A percentile compares a stretch with the other conserved stretches of the same genome.
Evolutionary conservation across 306 rosid species (phyloP).

Genomic region (Herpetospermum pedunculosum): DNA sequence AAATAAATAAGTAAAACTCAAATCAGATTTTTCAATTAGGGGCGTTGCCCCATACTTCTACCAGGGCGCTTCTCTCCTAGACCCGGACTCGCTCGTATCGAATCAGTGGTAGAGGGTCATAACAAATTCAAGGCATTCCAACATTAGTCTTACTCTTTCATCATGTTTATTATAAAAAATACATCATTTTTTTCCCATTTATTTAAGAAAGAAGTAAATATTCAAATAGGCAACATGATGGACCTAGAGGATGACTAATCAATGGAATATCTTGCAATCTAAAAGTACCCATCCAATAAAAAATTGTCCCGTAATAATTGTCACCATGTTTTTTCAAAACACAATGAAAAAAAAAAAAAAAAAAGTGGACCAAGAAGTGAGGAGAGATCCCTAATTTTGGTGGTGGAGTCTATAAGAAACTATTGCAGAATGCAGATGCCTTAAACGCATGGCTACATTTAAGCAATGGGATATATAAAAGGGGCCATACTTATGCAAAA

Average conservation of each 20-base stretch:
- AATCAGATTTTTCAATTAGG: too few relatives aligned
- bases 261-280: neutral
- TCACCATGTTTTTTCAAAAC: neutral
- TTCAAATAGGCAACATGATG: neutral
- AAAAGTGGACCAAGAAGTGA: neutral
- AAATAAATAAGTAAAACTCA: too few relatives aligned
- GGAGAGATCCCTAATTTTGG: neutral
- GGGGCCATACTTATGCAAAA: slow-evolving; percentile 23
- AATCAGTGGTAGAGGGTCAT: too few relatives aligned
- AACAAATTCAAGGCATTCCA: too few relatives aligned
- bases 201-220: neutral
- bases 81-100: too few relatives aligned
- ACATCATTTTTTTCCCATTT: neutral
- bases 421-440: neutral
- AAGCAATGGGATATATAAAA: neutral
- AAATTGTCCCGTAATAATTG: neutral
- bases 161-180: too few relatives aligned
- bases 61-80: too few relatives aligned
- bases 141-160: too few relatives aligned
- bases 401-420: neutral
- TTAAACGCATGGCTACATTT: neutral
- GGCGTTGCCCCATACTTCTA: too few relatives aligned
- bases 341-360: neutral
- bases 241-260: slow-evolving; percentile 1
- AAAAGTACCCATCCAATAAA: slow-evolving; percentile 2